Evolutionary conservation across 1,139 yeast species (phyloP).

Genomic region (Blastobotrys serpentis): DNA sequence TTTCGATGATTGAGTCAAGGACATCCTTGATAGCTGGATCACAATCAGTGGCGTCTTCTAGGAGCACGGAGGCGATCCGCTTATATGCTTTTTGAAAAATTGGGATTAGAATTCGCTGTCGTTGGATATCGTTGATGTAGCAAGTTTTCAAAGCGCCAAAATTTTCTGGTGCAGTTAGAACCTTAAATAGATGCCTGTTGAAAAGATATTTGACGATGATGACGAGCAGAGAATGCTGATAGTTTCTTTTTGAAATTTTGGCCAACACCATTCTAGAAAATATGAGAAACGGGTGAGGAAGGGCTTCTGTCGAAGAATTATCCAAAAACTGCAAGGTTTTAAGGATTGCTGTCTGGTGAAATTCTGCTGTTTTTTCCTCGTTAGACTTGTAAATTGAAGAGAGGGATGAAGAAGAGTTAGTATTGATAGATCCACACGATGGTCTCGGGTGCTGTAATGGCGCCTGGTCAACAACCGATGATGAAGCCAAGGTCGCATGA

Average conservation of each 20-base stretch:
- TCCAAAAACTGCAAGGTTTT: conserved; percentile 27
- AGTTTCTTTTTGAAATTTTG: conserved; percentile 23
- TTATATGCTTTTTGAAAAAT: conserved; percentile 23
- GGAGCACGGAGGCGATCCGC: conserved; percentile 21
- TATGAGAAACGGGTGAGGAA: conserved; percentile 28
- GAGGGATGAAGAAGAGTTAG: conserved; percentile 9
- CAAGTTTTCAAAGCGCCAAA: conserved; percentile 30
- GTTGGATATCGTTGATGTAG: conserved; percentile 29
- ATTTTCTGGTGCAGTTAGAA: conserved; percentile 30
- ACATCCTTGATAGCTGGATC: conserved; percentile 20
- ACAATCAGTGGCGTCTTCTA: conserved; percentile 15
- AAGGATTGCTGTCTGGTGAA: conserved; percentile 22
- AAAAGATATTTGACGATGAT: conserved; percentile 31
- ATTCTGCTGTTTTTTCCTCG: conserved; percentile 21
- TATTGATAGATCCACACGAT: conserved; percentile 16
- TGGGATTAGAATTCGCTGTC: conserved; percentile 28
- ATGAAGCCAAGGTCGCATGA: conserved; percentile 22
- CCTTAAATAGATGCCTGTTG: conserved; percentile 25
- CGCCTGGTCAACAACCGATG: background rate
- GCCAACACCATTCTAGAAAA: conserved; percentile 26
- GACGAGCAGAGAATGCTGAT: conserved; percentile 22
- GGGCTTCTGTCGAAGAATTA: conserved; percentile 26
- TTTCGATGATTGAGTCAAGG: conserved; percentile 19
- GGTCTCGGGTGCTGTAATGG: conserved; percentile 12
- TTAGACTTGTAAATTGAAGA: conserved; percentile 21